Evolutionary conservation across 2,329 filamentous ascomycete genomes (phyloP), one percentile per base, ranked within the genome.

Genomic region (Ophiostoma himal-ulmi): DNA sequence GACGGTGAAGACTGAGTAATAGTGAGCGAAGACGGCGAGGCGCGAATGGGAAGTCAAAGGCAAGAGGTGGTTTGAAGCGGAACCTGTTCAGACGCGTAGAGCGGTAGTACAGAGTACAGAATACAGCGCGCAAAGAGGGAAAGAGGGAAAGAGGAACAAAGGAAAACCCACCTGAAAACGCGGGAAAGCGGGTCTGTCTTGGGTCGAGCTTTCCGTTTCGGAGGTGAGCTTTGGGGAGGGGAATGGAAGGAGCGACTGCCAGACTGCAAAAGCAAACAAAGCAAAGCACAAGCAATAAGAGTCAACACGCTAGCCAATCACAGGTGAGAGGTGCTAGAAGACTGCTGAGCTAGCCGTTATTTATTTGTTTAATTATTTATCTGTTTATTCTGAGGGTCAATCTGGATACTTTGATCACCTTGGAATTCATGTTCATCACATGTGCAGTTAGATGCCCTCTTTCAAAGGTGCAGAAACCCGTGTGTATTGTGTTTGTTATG

Each of bases 121-220:
- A 64, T 68, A 34, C 54, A 39, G 20, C 60, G 22, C 36, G 30
- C 67, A 54, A 69, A 69, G 30, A 39, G 65, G 30, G n/a, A 44
- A 65, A 64, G 64, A 68, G 60, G 54, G 64, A 36, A 68, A 41
- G 48, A 69, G 26, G 65, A 13, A 67, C 66, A 70, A 52, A 72
- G 68, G 44, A 20, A 26, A 57, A 57, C 52, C 52, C n/a, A 57
- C 52, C 22, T 57, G 52, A 26, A 65, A 71, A 72, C 70, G 73
- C 71, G 71, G 70, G 71, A 74, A 72, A 74, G 73, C 73, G 73
- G 73, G 73, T 72, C 73, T 57, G n/a, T 64, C 60, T 22, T 70
- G 60, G 62, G 69, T 52, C 65, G 64, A 57, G 68, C 37, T 69
- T 71, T 67, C 68, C 68, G 69, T 54, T 67, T 65, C 71, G 67